Evolutionary conservation across 352 stramenopile genomes (phyloP).

Genomic region (Phytophthora ramorum): DNA sequence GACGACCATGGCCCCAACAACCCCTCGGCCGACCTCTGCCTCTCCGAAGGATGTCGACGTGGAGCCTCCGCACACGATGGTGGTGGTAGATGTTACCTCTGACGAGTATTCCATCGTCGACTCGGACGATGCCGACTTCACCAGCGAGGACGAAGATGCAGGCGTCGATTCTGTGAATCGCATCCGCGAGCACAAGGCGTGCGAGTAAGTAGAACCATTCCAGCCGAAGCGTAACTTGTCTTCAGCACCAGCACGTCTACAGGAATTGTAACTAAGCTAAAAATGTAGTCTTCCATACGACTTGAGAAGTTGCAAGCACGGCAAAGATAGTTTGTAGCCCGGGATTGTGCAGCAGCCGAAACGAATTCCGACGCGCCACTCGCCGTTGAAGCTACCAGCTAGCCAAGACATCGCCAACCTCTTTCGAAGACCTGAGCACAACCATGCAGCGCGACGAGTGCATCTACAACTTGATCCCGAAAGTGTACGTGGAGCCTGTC

Average conservation of each 20-base stretch:
- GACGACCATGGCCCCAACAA: slow-evolving; percentile 2
- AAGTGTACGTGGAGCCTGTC: slow-evolving; percentile 55
- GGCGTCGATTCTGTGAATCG: background rate
- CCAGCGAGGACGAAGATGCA: slow-evolving; percentile 4
- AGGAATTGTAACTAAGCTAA: slow-evolving; percentile 3
- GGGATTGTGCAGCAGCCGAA: slow-evolving; percentile 27
- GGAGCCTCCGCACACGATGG: slow-evolving; percentile 12
- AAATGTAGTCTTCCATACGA: background rate
- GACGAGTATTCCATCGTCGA: slow-evolving; percentile 11
- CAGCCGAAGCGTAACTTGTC: background rate
- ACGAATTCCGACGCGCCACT: slow-evolving; percentile 19
- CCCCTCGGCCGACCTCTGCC: background rate
- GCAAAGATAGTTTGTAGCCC: slow-evolving; percentile 28
- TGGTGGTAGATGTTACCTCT: slow-evolving; percentile 22
- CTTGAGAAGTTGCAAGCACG: background rate
- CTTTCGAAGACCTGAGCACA: slow-evolving; percentile 6
- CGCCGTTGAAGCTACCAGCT: slow-evolving; percentile 9
- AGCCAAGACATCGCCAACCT: slow-evolving; percentile 4
- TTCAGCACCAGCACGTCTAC: background rate
- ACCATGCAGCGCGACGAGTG: slow-evolving; percentile 85
- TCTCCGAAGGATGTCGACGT: slow-evolving; percentile 10
- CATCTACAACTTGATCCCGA: slow-evolving; percentile 94
- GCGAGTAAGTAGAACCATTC: slow-evolving; percentile 10
- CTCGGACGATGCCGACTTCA: slow-evolving; percentile 14
- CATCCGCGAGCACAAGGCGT: slow-evolving; percentile 25